Evolutionary conservation across 2,329 filamentous ascomycete genomes (phyloP), one percentile per base, ranked within the genome.

Genomic region (Botrytis elliptica): DNA sequence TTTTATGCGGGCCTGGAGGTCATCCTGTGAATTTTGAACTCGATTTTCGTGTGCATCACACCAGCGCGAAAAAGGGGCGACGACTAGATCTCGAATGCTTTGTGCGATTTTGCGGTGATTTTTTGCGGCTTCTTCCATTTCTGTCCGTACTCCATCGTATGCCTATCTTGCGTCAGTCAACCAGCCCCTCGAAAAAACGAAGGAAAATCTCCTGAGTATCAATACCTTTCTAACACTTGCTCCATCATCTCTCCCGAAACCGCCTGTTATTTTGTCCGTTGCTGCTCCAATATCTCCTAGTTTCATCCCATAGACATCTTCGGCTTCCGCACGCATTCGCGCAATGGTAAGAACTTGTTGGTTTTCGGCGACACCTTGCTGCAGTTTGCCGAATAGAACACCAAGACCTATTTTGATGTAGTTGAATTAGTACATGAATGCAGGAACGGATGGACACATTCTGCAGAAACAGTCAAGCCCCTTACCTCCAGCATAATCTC

Each of bases 211-310:
- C 9, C 22, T 57, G n/a, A 29, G 18, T 57, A 18, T 60, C 49
- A 55, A 97, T 97, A 97, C 94, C 91, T 98, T 99, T 81, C 94
- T 91, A 81, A 97, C 91, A 81, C 94, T 99, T 76, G 96, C 97
- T 79, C 96, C 96, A 82, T 99, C 97, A 83, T 99, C 96, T 83
- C 91, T 91, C 71, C 87, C 86, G 83, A 99, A 99, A 74, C 96
- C 96, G 60, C 92, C 93, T 33, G 87, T 85, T 81, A 97, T 88
- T 81, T 91, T 93, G 84, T 97, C 94, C 74, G 94, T 92, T 9
- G 91, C 88, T 25, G 93, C 90, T 71, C 92, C 90, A 80, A 99
- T 98, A 59, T 95, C 93, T 76, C 88, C 88, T 71, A 99, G 87
- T 78, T 90, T 91, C 82, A 90, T 88, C 62, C 94, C 93, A 83